phyloP scores from a whole-genome alignment of 306 rosid species.

The Luffa aegyptiaca region DNA sequence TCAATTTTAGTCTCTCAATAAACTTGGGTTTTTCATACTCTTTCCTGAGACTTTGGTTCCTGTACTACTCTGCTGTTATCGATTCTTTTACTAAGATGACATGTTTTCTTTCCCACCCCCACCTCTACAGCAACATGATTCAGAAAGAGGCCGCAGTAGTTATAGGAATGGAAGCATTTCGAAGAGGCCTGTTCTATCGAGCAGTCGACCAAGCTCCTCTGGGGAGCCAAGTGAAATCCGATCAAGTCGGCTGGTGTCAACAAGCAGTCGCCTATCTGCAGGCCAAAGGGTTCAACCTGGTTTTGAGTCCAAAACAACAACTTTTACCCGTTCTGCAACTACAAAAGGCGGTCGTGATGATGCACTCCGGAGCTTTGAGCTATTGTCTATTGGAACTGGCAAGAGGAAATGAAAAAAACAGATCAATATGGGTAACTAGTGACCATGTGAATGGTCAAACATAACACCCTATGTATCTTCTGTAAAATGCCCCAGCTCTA shows the following conservation, averaged over 20 bases:
- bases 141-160: slow-evolving; percentile 65
- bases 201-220: slow-evolving; percentile 87
- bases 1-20: background rate
- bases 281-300: slow-evolving; percentile 79
- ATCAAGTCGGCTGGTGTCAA: slow-evolving; percentile 54
- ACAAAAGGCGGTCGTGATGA: slow-evolving; percentile 71
- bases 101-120: background rate
- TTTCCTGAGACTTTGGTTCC: background rate
- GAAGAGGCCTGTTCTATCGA: slow-evolving; percentile 58
- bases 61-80: background rate
- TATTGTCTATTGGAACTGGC: slow-evolving; percentile 83
- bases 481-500: slow-evolving; percentile 9
- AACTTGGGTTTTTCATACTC: background rate
- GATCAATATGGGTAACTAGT: slow-evolving; percentile 16
- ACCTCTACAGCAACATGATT: slow-evolving; percentile 54
- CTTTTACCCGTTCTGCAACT: slow-evolving; percentile 43
- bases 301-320: slow-evolving; percentile 56
- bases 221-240: slow-evolving; percentile 77
- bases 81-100: background rate
- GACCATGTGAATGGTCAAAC: slow-evolving; percentile 13
- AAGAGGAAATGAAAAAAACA: slow-evolving; percentile 67
- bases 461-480: slow-evolving; percentile 7
- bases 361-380: slow-evolving; percentile 75
- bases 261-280: slow-evolving; percentile 77
- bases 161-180: slow-evolving; percentile 74